Evolutionary conservation across 441 rosid species (phyloP), one percentile per base, ranked within the genome.

Genomic region (Euphorbia neoarborescens): DNA sequence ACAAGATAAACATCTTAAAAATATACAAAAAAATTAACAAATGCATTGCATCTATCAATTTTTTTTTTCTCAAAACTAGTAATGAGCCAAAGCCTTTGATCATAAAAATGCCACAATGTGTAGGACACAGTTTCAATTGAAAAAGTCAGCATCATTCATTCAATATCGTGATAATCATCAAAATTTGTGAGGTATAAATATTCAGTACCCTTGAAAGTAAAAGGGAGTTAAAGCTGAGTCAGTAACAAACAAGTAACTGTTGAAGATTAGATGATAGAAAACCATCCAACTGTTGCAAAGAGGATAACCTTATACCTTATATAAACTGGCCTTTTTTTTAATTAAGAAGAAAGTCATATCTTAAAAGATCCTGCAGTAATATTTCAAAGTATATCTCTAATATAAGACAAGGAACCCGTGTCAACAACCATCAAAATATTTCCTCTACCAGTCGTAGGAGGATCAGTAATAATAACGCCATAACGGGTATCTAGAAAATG

Each of bases 401-500:
- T 9, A 54, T 10, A 15, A 22, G 59, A 20, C 59, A 24, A 25
- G 37, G 37, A 65, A 5, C 4, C 4, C 35, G 14, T 42, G 68
- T 22, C 24, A 54, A 42, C 27, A 34, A 30, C 58, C 40, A 66
- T 30, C 28, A 25, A 66, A 28, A 48, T 28, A 14, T 19, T n/a
- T 10, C 28, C 10, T 32, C 20, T 32, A 14, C 62, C 62, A 44
- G 10, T 6, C 22, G 19, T 22, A 25, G 24, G 20, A 15, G 42
- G 13, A 59, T 30, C 51, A n/a, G 19, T 20, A 68, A 57, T 48
- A 65, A 50, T 12, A 73, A 67, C n/a, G n/a, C n/a, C n/a, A n/a
- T 11, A 78, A 42, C 6, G 53, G 70, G 25, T 27, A 42, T 76
- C 10, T 35, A 63, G 46, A 73, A 57, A 51, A 46, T 61, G 57